Conservation (phyloP, 129 eudicot genomes). For the Escallonia herrerae region DNA sequence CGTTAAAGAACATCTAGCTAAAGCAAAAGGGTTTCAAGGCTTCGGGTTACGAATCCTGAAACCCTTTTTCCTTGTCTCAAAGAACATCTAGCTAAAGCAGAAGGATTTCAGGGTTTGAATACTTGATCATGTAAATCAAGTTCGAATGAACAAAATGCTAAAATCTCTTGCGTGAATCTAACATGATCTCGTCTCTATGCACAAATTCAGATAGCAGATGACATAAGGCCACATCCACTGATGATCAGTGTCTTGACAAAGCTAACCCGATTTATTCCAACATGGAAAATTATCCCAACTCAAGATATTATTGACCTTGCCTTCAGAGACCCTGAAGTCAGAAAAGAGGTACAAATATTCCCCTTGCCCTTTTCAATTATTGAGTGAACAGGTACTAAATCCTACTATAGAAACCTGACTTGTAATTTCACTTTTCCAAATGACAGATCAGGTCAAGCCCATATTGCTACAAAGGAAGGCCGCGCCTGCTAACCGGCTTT, state of each 20-base stretch:
- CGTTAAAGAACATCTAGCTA: too few species aligned
- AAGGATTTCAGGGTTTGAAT: too few species aligned
- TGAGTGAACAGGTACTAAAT: background rate
- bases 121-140: too few species aligned
- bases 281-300: constrained; percentile 52
- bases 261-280: constrained; percentile 39
- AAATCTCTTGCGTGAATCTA: background rate
- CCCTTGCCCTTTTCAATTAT: background rate
- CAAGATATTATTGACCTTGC: constrained; percentile 69
- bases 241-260: constrained; percentile 29
- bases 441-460: constrained; percentile 68
- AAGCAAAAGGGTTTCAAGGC: too few species aligned
- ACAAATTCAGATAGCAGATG: constrained; percentile 57
- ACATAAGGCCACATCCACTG: constrained; percentile 44
- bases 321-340: constrained; percentile 65
- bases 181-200: background rate
- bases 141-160: too few species aligned
- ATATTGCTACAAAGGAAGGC: constrained; percentile 80
- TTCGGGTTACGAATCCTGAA: too few species aligned
- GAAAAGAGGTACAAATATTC: constrained; percentile 42
- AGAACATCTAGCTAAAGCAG: too few species aligned
- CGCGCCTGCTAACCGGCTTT: constrained; percentile 66
- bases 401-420: background rate
- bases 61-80: too few species aligned
- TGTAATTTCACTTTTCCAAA: background rate